Evolutionary conservation across 2,329 filamentous ascomycete genomes (phyloP).

Genomic region (Fusarium liriodendri): DNA sequence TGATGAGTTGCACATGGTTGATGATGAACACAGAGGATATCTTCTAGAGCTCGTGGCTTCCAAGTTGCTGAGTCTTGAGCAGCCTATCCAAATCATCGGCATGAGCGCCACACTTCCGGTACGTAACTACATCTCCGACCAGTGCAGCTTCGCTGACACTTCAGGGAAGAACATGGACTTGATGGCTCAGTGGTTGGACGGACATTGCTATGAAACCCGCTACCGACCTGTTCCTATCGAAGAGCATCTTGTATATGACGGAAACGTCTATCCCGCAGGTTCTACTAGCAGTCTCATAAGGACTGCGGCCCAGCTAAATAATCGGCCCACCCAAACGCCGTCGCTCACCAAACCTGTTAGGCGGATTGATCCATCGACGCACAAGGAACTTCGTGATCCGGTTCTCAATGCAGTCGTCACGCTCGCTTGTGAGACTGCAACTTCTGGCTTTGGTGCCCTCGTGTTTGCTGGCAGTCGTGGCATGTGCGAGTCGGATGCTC

Average conservation of each 20-base stretch:
- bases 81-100: conserved; percentile 76
- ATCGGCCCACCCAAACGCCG: conserved; percentile 47
- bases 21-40: conserved; percentile 81
- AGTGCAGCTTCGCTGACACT: conserved; percentile 4
- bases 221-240: conserved; percentile 82
- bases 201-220: conserved; percentile 77
- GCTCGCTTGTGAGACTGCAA: conserved; percentile 75
- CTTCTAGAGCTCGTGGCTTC: conserved; percentile 79
- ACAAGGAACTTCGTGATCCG: conserved; percentile 72
- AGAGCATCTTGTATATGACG: conserved; percentile 79
- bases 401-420: conserved; percentile 78
- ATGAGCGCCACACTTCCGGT: conserved; percentile 85
- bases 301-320: conserved; percentile 63
- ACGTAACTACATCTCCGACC: conserved; percentile 42
- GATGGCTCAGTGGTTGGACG: conserved; percentile 76
- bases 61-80: conserved; percentile 76
- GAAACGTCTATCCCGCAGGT: conserved; percentile 72
- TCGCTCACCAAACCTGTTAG: conserved; percentile 55
- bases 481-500: conserved; percentile 75
- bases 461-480: conserved; percentile 79
- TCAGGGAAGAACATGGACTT: conserved; percentile 72
- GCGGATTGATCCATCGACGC: conserved; percentile 64
- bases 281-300: conserved; percentile 67
- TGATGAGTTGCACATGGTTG: conserved; percentile 86
- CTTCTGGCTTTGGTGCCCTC: conserved; percentile 75